Conservation (phyloP, 2,329 filamentous ascomycete species). For the Pseudogymnoascus sp. region DNA sequence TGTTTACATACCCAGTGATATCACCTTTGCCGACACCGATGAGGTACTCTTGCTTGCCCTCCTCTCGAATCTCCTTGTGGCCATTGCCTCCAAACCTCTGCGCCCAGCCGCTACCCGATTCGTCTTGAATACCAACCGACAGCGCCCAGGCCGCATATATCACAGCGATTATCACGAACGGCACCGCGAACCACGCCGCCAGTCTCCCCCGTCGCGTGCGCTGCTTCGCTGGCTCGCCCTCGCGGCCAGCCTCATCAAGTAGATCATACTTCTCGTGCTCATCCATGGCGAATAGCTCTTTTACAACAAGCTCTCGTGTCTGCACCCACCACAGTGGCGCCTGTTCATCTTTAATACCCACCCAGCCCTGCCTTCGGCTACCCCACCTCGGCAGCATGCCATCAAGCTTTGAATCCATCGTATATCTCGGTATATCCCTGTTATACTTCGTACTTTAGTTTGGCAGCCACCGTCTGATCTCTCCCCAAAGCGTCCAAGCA, state of each 20-base stretch:
- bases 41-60: slow-evolving; percentile 38
- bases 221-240: not conserved
- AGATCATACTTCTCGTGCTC: slow-evolving; percentile 3
- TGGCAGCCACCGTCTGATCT: not conserved
- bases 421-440: not conserved
- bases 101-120: not conserved
- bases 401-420: not conserved
- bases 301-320: not conserved
- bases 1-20: slow-evolving; percentile 51
- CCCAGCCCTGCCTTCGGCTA: slow-evolving; percentile 4
- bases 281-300: slow-evolving; percentile 7
- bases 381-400: slow-evolving; percentile 2
- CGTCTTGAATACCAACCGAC: not conserved
- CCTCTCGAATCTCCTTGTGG: slow-evolving; percentile 7
- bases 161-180: not conserved
- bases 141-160: slow-evolving; percentile 9
- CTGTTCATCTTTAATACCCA: slow-evolving; percentile 8
- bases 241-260: not conserved
- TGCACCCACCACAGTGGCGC: slow-evolving; percentile 6
- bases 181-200: not conserved
- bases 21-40: slow-evolving; percentile 64
- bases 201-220: not conserved
- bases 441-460: not conserved
- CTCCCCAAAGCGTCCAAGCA: not conserved
- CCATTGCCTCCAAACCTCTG: not conserved